A percentile compares a stretch with the other conserved stretches of the same genome.
Evolutionary conservation across 2,329 filamentous ascomycete species (phyloP).

Genomic region (Colletotrichum sp.): DNA sequence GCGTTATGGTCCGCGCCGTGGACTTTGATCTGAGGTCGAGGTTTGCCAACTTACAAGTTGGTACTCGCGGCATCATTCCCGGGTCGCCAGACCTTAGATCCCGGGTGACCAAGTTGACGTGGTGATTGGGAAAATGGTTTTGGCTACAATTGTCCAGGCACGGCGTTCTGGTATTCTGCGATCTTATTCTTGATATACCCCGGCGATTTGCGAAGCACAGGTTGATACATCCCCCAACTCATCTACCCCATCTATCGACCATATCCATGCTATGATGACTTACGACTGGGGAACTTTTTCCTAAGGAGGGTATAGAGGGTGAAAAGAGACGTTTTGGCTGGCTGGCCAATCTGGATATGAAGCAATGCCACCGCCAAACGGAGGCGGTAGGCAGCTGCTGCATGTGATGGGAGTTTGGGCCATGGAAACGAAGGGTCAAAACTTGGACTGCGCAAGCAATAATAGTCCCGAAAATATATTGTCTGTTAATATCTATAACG

Average conservation of each 20-base stretch:
- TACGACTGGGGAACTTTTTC: background rate
- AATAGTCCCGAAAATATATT: background rate
- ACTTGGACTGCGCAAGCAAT: slow-evolving; percentile 16
- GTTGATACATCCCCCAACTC: background rate
- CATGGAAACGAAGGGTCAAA: background rate
- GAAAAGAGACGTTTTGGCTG: background rate
- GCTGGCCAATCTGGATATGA: background rate
- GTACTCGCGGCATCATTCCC: slow-evolving; percentile 56
- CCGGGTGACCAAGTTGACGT: slow-evolving; percentile 49
- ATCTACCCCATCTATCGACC: background rate
- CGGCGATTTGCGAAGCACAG: slow-evolving; percentile 1
- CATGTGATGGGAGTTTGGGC: background rate
- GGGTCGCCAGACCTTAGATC: slow-evolving; percentile 53
- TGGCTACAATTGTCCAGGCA: background rate
- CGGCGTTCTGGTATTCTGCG: background rate
- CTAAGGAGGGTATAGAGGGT: background rate
- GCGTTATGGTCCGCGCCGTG: slow-evolving; percentile 61
- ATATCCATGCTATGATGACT: background rate
- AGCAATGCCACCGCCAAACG: background rate
- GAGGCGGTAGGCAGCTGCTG: background rate
- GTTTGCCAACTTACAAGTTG: slow-evolving; percentile 55
- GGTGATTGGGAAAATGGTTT: slow-evolving; percentile 37
- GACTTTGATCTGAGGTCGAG: slow-evolving; percentile 62
- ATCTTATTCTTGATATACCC: slow-evolving; percentile 20
- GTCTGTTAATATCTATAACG: background rate